Evolutionary conservation across 768 basidiomycete species (phyloP).

Genomic region (Sutorius australiensis): DNA sequence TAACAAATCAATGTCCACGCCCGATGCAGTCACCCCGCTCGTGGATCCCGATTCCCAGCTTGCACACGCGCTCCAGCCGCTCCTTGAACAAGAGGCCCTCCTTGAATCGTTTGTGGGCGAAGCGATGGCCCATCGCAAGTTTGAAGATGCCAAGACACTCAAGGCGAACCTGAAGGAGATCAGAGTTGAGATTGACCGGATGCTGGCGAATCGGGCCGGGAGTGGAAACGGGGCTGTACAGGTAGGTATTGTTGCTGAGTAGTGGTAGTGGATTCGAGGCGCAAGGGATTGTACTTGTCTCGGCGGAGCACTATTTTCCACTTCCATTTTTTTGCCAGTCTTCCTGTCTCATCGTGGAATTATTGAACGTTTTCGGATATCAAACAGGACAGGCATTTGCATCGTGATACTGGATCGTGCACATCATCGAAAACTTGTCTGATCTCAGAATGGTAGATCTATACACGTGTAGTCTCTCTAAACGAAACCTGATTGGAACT

Average conservation of each 20-base stretch:
- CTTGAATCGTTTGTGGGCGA: slow-evolving; percentile 89
- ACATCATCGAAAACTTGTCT: too few species aligned
- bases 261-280: neutral
- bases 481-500: too few species aligned
- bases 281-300: neutral
- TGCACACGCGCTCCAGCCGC: slow-evolving; percentile 74
- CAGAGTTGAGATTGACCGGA: slow-evolving; percentile 72
- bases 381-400: too few species aligned
- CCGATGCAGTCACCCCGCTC: slow-evolving; percentile 20
- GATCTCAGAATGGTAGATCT: too few species aligned
- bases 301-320: neutral
- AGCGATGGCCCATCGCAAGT: slow-evolving; percentile 86
- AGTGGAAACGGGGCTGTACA: slow-evolving; percentile 1
- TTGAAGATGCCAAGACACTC: slow-evolving; percentile 89
- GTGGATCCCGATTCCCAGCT: slow-evolving; percentile 66
- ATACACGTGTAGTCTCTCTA: too few species aligned
- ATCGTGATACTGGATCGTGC: too few species aligned
- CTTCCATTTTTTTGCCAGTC: too few species aligned
- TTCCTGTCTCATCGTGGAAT: too few species aligned
- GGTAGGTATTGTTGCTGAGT: neutral
- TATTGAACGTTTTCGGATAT: too few species aligned
- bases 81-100: slow-evolving; percentile 91
- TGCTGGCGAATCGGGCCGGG: slow-evolving; percentile 40
- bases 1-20: slow-evolving; percentile 27
- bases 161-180: slow-evolving; percentile 81